phyloP scores from a whole-genome alignment of 2,329 filamentous ascomycete species.

The Paramyrothecium sp. region DNA sequence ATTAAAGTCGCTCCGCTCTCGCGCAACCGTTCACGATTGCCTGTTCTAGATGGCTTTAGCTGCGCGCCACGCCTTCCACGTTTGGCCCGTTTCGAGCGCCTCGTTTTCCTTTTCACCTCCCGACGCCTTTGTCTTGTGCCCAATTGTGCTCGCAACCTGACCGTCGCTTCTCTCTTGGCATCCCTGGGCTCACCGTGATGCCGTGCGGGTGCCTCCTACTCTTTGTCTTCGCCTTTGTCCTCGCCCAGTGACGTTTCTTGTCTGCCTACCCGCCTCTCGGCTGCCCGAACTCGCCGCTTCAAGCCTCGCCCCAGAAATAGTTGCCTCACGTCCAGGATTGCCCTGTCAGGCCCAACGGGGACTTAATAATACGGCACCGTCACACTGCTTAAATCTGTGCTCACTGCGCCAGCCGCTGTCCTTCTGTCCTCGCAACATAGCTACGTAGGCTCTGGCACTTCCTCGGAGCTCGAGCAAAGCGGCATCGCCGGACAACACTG shows the following conservation, averaged over 20 bases:
- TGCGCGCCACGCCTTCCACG: neutral
- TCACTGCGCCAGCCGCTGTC: neutral
- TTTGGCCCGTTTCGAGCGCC: neutral
- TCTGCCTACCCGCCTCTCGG: neutral
- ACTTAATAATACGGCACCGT: too few species aligned
- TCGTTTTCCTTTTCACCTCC: neutral
- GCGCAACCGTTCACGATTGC: neutral
- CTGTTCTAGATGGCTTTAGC: neutral
- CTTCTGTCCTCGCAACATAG: constrained; percentile 1
- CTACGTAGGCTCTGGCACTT: constrained; percentile 6
- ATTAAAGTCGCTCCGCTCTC: neutral
- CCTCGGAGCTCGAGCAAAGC: neutral
- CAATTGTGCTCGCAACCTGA: neutral
- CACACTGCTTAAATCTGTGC: too few species aligned
- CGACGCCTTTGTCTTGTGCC: neutral
- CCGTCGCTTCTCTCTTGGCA: neutral
- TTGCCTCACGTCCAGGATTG: neutral
- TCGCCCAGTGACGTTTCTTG: neutral
- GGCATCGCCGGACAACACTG: neutral
- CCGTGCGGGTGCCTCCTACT: neutral
- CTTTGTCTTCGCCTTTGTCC: neutral
- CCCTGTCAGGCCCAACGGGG: too few species aligned
- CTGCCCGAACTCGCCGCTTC: neutral
- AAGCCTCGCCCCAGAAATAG: neutral
- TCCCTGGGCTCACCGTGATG: neutral